Base-by-base conservation (phyloP, 305 asterid species). In the Fraxinus greggii region DNA sequence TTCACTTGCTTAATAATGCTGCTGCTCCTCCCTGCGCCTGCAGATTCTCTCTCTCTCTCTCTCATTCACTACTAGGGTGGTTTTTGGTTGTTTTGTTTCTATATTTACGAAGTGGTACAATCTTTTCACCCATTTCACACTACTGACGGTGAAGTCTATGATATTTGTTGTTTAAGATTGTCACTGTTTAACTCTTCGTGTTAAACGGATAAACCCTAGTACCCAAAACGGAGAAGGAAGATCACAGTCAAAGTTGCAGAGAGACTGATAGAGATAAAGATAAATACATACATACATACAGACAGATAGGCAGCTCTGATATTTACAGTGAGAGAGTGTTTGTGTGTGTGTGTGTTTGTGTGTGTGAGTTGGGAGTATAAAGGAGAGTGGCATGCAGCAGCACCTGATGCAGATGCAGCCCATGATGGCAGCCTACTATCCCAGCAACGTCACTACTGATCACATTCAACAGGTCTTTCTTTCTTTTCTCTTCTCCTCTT, bases 331-430 rank as follows among this genome's bases (percentile, higher is more conserved):
- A 35, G 74, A 23, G 83, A 67, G 72, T 51, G 72, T 42, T 74
- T 40, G 45, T 26, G 73, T 0, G 23, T 61, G 45, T 26, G 73
- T 0, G 23, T 61, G 81, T 72, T 85, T 70, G 79, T 86, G 78
- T 75, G 84, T 82, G 86, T 78, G 81, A 77, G 79, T 80, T 67
- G 81, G 80, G 72, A 83, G 83, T 83, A 86, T 42, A 83, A 78
- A 78, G 72, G 67, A 35, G 77, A 24, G 69, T 13, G 72, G 86
- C 87, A 91, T 90, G 89, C 92, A 92, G 83, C 89, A 82, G 95
- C 95, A 92, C 92, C 97, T 89, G 97, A 89, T 91, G 90, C 94
- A 92, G 93, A 88, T 90, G 89, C 93, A 92, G 90, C 93, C 94
- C 91, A 91, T 87, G 87, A 92, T 92, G 97, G 93, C 95, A 86